Conservation (phyloP, 768 basidiomycete species). For the Pisolithus orientalis region DNA sequence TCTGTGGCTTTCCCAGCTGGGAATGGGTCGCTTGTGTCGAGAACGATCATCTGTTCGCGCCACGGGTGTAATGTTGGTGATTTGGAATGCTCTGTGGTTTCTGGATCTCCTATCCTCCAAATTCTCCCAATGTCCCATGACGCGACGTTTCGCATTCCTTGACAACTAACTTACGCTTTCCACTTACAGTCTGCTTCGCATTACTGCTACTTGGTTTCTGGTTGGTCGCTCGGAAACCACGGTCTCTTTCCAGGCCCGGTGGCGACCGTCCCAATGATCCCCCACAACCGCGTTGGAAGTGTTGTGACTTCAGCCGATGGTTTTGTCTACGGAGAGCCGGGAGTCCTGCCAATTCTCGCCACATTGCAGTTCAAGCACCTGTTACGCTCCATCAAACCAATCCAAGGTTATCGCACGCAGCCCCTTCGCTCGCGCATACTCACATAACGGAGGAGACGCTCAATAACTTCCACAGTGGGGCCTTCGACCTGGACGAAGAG, state of each 20-base stretch:
- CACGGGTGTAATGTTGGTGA: background rate
- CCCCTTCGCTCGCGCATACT: slow-evolving; percentile 15
- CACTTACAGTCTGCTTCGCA: slow-evolving; percentile 15
- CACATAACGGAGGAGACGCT: slow-evolving; percentile 21
- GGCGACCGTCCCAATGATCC: background rate
- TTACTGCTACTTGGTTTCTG: slow-evolving; percentile 23
- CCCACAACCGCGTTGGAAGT: too few relatives aligned
- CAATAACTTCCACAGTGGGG: slow-evolving; percentile 12
- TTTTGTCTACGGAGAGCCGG: too few relatives aligned
- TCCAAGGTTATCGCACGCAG: slow-evolving; percentile 11
- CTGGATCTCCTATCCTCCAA: background rate
- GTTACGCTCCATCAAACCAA: slow-evolving; percentile 6
- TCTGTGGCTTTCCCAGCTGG: background rate
- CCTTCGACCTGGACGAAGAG: slow-evolving; percentile 19
- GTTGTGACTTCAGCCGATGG: too few relatives aligned
- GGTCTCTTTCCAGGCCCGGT: background rate
- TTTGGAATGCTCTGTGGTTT: background rate
- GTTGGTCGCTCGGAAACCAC: slow-evolving; percentile 14
- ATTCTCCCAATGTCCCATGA: background rate
- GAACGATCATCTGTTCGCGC: too few relatives aligned
- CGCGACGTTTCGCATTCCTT: background rate
- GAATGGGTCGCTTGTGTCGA: background rate
- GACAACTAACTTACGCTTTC: background rate
- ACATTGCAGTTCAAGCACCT: background rate
- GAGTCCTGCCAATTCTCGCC: background rate